Conservation (phyloP, 768 basidiomycete species). For the Mycena albidolilacea region DNA sequence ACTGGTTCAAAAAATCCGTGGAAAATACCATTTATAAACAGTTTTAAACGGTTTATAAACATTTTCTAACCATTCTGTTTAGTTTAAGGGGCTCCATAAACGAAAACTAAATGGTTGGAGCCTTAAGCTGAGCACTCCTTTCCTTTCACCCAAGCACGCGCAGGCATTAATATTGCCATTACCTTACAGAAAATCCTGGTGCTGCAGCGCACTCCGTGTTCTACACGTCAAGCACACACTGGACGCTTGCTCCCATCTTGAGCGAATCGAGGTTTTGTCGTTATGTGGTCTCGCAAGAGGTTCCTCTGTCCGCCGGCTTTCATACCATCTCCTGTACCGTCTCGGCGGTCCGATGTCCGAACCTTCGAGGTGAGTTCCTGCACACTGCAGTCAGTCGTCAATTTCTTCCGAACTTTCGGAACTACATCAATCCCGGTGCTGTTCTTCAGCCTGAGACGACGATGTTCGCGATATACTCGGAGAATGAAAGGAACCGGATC, state of each 20-base stretch:
- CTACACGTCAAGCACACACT: too few species aligned
- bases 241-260: not conserved
- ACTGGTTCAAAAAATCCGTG: too few species aligned
- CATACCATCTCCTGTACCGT: not conserved
- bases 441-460: too few species aligned
- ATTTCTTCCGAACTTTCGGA: not conserved
- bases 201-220: too few species aligned
- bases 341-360: not conserved
- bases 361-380: not conserved
- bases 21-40: too few species aligned
- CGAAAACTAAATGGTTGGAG: too few species aligned
- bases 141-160: not conserved
- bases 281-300: not conserved
- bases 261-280: not conserved
- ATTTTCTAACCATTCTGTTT: too few species aligned
- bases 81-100: too few species aligned
- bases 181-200: not conserved
- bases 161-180: not conserved
- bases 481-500: too few species aligned
- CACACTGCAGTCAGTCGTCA: not conserved
- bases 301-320: not conserved
- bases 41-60: too few species aligned
- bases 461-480: too few species aligned
- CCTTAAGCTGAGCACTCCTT: not conserved
- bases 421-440: too few species aligned